Base-by-base conservation (phyloP, 2,329 filamentous ascomycete genomes). In the Xylaria polymorpha region DNA sequence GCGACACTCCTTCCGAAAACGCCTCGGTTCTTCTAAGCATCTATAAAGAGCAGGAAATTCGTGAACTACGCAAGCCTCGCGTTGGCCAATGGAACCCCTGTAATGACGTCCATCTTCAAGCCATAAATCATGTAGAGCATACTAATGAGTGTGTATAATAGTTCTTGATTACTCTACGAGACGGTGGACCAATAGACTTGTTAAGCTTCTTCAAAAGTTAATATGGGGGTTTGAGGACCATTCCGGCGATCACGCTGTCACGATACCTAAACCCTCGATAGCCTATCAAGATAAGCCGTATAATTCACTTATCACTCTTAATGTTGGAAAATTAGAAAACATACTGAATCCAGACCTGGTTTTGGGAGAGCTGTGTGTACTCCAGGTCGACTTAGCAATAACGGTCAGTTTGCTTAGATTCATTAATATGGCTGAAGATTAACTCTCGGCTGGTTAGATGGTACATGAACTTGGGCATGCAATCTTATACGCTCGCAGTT, bases 401-500 rank as follows among this genome's bases (percentile, higher is more conserved):
- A 50, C 35, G n/a, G 61, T 64, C 14, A 46, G 61, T 57, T 20
- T n/a, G 20, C 14, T 15, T 2, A 15, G n/a, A 56, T 14, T 46
- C 3, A 39, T 48, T 15, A 25, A 48, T 7, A 22, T 5, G 20
- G 6, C 8, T 48, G 12, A 5, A 50, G 5, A 50, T 25, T 50
- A 50, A 50, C 22, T 7, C 1, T 29, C 32, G 5, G 29, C 9
- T 53, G 3, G 14, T 7, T 8, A 64, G 59, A 53, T 61, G 0
- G 18, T 61, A 43, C 59, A 61, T 53, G 59, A 61, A 43, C 46
- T 61, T 2, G 48, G 57, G 61, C 51, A 57, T 15, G 51, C 51
- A 14, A 39, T 64, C 46, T 18, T 48, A 14, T 7, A 1, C 1
- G 14, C 14, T 18, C 59, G 59, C n/a, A 14, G 6, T n/a, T 14